Base-by-base conservation (phyloP, 371 early-diverging fungal genomes). In the Circinella minor region DNA sequence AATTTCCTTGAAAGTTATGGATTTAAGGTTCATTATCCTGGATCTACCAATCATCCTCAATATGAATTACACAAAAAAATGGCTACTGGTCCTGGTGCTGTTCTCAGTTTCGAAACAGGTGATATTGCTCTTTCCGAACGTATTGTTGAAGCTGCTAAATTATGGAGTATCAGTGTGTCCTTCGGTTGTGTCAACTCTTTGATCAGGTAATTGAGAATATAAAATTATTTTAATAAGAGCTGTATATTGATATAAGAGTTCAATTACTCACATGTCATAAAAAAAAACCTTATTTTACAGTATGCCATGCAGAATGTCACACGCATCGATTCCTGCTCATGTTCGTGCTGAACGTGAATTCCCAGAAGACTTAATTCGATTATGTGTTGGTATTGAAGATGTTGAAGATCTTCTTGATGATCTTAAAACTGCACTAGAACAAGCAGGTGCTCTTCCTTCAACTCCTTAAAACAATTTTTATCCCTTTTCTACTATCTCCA, bases 381-480 rank as follows among this genome's bases (percentile, higher is more conserved):
- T 99, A 18, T 97, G 97, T 71, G 94, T 98, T n/a, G 99, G 99
- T 39, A 97, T 99, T 74, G 99, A 99, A 80, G 95, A 99, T 76
- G 87, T 80, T 1, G 91, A 96, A 17, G 99, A 99, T 81, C 82
- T 99, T 36, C 79, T 97, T 51, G 92, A 92, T 71, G 99, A 98
- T 75, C 82, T 98, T 61, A 86, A 90, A 54, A 76, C 77, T 60
- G 96, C 98, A 15, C 81, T 98, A 72, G 70, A 73, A 15, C 74
- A 76, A 39, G 94, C 98, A 20, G 95, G 93, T n/a, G 90, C 86
- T 36, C 70, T 89, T n/a, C 70, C 70, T n/a, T 57, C 43, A 36
- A 46, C 43, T 9, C 65, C 51, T 54, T 48, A 65, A 27, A 34
- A 51, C 20, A 59, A 36, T 1, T 43, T 43, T 11, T 43, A 43